Evolutionary conservation across 108 stramenopile genomes (phyloP).

Genomic region (Skeletonema marinoi): DNA sequence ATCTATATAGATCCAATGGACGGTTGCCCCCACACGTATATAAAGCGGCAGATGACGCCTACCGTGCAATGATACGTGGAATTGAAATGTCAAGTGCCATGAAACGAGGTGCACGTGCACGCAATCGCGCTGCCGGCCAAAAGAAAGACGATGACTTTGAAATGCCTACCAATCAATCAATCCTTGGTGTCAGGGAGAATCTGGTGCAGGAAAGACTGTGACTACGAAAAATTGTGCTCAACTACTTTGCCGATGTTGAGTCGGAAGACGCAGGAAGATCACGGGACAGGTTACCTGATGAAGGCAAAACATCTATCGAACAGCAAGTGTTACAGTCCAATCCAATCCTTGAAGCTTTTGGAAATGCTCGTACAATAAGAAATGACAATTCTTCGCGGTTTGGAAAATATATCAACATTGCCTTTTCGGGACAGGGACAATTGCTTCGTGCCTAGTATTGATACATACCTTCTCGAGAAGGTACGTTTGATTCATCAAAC

Average conservation of each 20-base stretch:
- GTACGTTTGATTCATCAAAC: constrained; percentile 85
- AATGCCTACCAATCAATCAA: constrained; percentile 56
- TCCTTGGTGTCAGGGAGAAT: constrained; percentile 84
- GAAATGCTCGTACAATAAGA: constrained; percentile 87
- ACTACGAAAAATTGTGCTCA: constrained; percentile 90
- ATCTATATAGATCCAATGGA: constrained; percentile 33
- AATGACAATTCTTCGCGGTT: constrained; percentile 96
- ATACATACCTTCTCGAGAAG: constrained; percentile 95
- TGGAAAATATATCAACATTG: constrained; percentile 93
- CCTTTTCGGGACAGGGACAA: constrained; percentile 57
- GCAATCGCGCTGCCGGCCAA: constrained; percentile 8
- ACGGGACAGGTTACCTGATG: constrained; percentile 1
- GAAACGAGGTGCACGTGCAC: constrained; percentile 34
- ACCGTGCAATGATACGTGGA: constrained; percentile 73
- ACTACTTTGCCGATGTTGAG: constrained; percentile 84
- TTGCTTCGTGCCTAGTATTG: constrained; percentile 74
- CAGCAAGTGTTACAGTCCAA: constrained; percentile 87
- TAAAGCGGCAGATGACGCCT: constrained; percentile 93
- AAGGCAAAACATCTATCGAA: constrained; percentile 57
- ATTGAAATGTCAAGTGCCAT: constrained; percentile 46
- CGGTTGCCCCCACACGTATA: constrained; percentile 73
- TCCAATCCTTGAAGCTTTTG: constrained; percentile 92
- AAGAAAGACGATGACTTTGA: constrained; percentile 15
- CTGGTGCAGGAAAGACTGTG: constrained; percentile 88
- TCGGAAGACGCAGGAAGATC: constrained; percentile 44